Conservation (phyloP, 1,284 basidiomycete genomes). For the Tilletia walkeri region DNA sequence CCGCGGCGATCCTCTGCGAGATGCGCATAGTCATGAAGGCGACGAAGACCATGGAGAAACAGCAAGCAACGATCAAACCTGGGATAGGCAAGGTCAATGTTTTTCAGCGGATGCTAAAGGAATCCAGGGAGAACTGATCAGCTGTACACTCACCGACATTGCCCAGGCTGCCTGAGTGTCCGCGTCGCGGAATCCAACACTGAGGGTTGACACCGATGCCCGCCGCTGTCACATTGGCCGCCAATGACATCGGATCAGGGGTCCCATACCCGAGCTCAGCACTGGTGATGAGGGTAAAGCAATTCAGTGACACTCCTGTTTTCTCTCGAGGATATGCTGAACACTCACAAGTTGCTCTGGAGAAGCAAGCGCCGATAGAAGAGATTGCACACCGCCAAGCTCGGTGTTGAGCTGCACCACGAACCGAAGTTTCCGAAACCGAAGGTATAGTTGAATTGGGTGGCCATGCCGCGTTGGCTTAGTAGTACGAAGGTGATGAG, state of each 20-base stretch:
- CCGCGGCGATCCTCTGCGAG: not conserved
- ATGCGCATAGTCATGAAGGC: conserved; percentile 9
- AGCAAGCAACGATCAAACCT: conserved; percentile 11
- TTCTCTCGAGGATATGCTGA: no score
- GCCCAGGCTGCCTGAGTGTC: conserved; percentile 3
- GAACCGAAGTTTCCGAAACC: conserved; percentile 11
- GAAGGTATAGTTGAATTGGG: conserved; percentile 11
- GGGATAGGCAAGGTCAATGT: not conserved
- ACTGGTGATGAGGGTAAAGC: not conserved
- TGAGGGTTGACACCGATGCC: conserved; percentile 1
- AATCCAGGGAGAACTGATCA: not conserved
- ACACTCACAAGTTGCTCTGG: not conserved
- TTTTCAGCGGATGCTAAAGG: not conserved
- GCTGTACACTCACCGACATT: not conserved
- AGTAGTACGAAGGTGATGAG: no score
- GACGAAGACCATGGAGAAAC: not conserved
- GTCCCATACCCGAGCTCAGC: not conserved
- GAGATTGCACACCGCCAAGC: conserved; percentile 12
- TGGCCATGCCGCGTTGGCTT: not conserved
- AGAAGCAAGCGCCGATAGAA: conserved; percentile 4
- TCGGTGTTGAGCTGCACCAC: conserved; percentile 11
- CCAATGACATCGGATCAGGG: not conserved
- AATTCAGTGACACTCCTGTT: not conserved
- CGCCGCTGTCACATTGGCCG: not conserved
- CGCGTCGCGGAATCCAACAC: conserved; percentile 7